Evolutionary conservation across 2,329 filamentous ascomycete genomes (phyloP), one percentile per base, ranked within the genome.

Genomic region (Teratosphaeria destructans): DNA sequence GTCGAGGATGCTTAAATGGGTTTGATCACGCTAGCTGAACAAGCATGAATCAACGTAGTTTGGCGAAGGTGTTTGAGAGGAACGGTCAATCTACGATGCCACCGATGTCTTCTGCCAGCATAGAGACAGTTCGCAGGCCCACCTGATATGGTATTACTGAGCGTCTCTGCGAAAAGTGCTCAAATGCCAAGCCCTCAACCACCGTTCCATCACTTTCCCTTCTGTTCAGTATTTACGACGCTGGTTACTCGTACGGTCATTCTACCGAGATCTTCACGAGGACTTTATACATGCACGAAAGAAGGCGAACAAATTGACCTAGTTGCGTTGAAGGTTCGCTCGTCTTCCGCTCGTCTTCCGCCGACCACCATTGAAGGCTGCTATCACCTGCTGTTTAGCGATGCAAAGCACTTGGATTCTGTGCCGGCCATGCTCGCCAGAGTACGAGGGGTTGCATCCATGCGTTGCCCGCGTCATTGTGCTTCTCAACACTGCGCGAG

Each of bases 1-100:
- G 93, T 99, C 64, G 84, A 87, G 75, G 83, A 85, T 70, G 77
- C 79, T 68, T 84, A 82, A 69, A 49, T 49, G 43, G 74, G n/a
- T 6, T 49, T 23, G 5, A n/a, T 8, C 3, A 5, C 16, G 19
- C 3, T 8, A 10, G 16, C 2, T 6, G 43, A n/a, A 49, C n/a
- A 49, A 2, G 14, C 43, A 19, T 49, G 16, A 49, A 49, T 19
- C 2, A 49, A 19, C 11, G 43, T 49, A n/a, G 11, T 6, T 49
- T 23, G 43, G 43, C 43, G 43, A 49, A 11, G 43, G 43, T n/a
- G 43, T 49, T 49, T 5, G 19, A 49, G 23, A 3, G 55, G 52
- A n/a, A 54, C 2, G 23, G 8, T 16, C 26, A 32, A 49, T 23
- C 43, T 5, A 49, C 23, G 43, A 49, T 49, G 23, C 43, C 19